Percentiles rank a stretch among this genome's conserved stretches.
Evolutionary conservation across 257 asterid genomes (phyloP).

Genomic region (Ophiorrhiza pumila): DNA sequence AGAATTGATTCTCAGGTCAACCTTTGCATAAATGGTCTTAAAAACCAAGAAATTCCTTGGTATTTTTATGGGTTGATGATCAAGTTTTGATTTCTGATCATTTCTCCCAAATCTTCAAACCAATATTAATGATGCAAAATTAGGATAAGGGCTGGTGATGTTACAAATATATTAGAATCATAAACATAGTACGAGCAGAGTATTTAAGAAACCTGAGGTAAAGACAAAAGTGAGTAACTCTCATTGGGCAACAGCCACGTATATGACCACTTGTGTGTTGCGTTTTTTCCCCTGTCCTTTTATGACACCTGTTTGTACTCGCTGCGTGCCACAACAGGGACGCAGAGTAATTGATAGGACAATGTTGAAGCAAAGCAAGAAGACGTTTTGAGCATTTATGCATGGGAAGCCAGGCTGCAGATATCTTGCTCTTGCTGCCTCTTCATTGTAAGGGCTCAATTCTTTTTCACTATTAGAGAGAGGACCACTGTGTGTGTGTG

Average conservation of each 20-base stretch:
- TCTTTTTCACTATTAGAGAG: background rate
- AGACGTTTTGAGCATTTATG: background rate
- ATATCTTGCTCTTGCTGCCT: background rate
- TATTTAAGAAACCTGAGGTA: background rate
- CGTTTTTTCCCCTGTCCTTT: background rate
- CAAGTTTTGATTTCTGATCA: too few relatives aligned
- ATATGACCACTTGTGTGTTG: background rate
- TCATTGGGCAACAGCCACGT: background rate
- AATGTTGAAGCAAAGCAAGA: background rate
- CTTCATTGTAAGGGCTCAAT: background rate
- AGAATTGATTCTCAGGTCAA: too few relatives aligned
- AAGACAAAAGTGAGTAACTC: slow-evolving; percentile 2
- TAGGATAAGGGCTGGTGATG: too few relatives aligned
- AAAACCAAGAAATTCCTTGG: too few relatives aligned
- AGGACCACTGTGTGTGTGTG: background rate
- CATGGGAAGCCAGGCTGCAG: background rate
- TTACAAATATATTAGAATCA: too few relatives aligned
- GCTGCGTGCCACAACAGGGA: background rate
- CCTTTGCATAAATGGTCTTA: too few relatives aligned
- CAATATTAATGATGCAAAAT: too few relatives aligned
- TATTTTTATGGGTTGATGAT: too few relatives aligned
- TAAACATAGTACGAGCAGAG: background rate
- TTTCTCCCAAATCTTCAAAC: too few relatives aligned
- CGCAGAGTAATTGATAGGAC: background rate
- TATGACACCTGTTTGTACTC: background rate